These are phyloP conservation scores for Pachyrhizus erosus DNA, from an alignment of 306 rosid genomes.

Conservation along the genomic window DNA sequence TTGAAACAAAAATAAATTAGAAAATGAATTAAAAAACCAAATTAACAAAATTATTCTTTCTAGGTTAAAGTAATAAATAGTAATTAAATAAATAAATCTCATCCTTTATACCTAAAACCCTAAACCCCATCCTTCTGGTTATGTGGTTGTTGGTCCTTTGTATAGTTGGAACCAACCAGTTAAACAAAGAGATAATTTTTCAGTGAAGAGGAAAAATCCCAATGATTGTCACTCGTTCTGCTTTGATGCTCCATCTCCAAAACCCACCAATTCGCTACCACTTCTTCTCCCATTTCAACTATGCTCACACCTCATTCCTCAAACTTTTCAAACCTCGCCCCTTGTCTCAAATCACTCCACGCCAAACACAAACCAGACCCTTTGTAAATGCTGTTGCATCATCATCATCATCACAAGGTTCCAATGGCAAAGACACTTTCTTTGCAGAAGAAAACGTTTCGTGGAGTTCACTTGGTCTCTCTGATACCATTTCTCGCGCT, in stretches of 20 bases:
- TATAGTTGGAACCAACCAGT: background rate
- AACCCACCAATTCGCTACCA: constrained; percentile 57
- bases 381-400: constrained; percentile 49
- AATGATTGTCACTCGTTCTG: constrained; percentile 67
- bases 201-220: constrained; percentile 13
- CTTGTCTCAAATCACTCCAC: constrained; percentile 46
- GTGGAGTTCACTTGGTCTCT: constrained; percentile 81
- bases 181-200: background rate
- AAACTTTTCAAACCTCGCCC: constrained; percentile 39
- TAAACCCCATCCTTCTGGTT: constrained; percentile 1
- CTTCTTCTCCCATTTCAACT: constrained; percentile 56
- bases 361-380: constrained; percentile 39
- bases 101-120: constrained; percentile 23
- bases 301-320: constrained; percentile 43
- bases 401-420: constrained; percentile 41
- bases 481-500: constrained; percentile 77
- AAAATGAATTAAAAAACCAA: background rate
- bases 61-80: no score
- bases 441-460: constrained; percentile 75
- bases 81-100: no score
- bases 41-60: background rate
- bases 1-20: background rate
- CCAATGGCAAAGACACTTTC: constrained; percentile 70
- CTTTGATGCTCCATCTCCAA: constrained; percentile 56
- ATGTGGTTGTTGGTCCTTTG: no score